Conservation (phyloP, 495 filamentous ascomycete species). For the Penicillium manginii region DNA sequence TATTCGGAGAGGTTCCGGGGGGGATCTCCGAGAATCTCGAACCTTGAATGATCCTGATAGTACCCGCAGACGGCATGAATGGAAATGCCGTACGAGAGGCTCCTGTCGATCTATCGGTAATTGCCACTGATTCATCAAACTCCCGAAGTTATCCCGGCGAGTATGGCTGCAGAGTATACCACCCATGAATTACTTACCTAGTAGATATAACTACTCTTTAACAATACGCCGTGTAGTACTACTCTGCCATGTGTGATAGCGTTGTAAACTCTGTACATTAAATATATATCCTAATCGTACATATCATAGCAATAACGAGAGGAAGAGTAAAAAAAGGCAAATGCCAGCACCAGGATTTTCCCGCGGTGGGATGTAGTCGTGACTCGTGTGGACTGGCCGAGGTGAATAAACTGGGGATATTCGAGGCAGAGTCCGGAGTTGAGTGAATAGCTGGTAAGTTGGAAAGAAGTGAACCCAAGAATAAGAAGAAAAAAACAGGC, state of each 20-base stretch:
- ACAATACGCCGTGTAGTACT: too few relatives aligned
- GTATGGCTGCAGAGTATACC: too few relatives aligned
- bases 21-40: too few relatives aligned
- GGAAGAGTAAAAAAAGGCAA: background rate
- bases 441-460: background rate
- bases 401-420: slow-evolving; percentile 6
- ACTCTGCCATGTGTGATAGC: background rate
- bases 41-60: too few relatives aligned
- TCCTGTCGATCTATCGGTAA: too few relatives aligned
- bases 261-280: slow-evolving; percentile 18
- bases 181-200: too few relatives aligned
- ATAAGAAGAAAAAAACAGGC: background rate
- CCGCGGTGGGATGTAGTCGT: background rate
- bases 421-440: background rate
- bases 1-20: too few relatives aligned
- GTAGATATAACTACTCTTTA: background rate
- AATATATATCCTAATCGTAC: slow-evolving; percentile 17
- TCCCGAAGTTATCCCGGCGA: background rate
- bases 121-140: too few relatives aligned
- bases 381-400: too few relatives aligned
- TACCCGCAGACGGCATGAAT: too few relatives aligned
- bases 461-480: background rate
- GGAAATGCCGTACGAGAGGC: too few relatives aligned
- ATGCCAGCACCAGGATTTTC: background rate
- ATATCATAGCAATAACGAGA: slow-evolving; percentile 9